Base-by-base conservation (phyloP, 306 rosid genomes). In the Clitoria ternatea region DNA sequence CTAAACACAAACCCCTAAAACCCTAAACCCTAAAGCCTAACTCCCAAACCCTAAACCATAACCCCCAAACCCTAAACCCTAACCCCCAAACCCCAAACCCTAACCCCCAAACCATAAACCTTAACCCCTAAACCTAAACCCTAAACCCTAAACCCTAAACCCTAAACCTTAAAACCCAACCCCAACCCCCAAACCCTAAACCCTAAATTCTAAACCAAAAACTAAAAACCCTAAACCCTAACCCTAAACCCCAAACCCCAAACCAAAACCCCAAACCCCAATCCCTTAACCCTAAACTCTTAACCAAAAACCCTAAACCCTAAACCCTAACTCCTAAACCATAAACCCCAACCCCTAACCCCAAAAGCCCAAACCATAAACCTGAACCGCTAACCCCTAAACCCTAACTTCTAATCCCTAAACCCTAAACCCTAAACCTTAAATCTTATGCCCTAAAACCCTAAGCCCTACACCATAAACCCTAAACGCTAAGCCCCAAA, bases 371-470 rank as follows among this genome's bases (percentile, higher is more conserved):
- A n/a, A n/a, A n/a, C n/a, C n/a, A n/a, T n/a, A n/a, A n/a, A n/a
- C n/a, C n/a, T n/a, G n/a, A n/a, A n/a, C n/a, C n/a, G n/a, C n/a
- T n/a, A n/a, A n/a, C n/a, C n/a, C n/a, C 33, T 72, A 59, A 59
- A 72, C 77, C 77, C 69, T 45, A 59, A 72, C 43, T 59, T 69
- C 77, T 60, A 42, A 72, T 27, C 57, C 69, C 60, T 44, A 42
- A 72, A 72, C 59, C 69, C 77, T 60, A 42, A 72, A 72, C 68
- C 69, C 77, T 60, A 55, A 72, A 57, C 77, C 69, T 59, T 72
- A 72, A 57, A 59, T 69, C 77, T 69, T 57, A 59, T 43, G 60
- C 29, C 69, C 77, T 60, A 17, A 42, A 72, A 70, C 66, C 69
- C 61, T 60, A 6, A 35, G 64, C 77, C 35, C 24, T 42, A n/a